Percentiles rank a stretch among this genome's conserved stretches.
These are phyloP conservation scores for Wickerhamomyces ciferrii DNA, from an alignment of 805 yeast genomes.

Conservation along the genomic window DNA sequence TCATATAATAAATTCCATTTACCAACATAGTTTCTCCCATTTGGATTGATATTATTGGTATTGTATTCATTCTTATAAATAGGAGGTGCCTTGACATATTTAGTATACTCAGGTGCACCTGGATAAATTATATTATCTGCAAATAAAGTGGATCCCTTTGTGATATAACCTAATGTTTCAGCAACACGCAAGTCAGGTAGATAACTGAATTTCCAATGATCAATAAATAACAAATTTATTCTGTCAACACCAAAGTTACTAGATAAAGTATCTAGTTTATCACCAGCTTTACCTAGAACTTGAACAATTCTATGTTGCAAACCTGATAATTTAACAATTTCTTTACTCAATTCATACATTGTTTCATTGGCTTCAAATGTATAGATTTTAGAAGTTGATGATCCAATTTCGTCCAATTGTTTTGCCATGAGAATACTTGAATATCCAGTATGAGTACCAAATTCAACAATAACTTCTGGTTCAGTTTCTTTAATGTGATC, in stretches of 20 bases:
- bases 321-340: conserved; percentile 16
- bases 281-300: conserved; percentile 12
- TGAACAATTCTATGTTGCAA: conserved; percentile 8
- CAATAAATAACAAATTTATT: conserved; percentile 33
- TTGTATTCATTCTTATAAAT: conserved; percentile 29
- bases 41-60: conserved; percentile 18
- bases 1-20: conserved; percentile 38
- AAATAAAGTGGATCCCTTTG: conserved; percentile 31
- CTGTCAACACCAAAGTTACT: conserved; percentile 10
- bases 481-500: conserved; percentile 2
- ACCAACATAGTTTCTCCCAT: conserved; percentile 27
- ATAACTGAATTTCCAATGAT: conserved; percentile 33
- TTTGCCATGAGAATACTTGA: conserved; percentile 12
- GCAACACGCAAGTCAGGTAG: conserved; percentile 36
- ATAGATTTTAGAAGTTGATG: conserved; percentile 7
- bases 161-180: conserved; percentile 33
- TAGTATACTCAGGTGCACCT: conserved; percentile 34
- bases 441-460: conserved; percentile 18
- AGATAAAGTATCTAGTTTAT: conserved; percentile 5
- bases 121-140: conserved; percentile 33
- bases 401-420: conserved; percentile 6
- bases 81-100: conserved; percentile 33
- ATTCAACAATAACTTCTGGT: conserved; percentile 16
- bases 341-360: conserved; percentile 4
- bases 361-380: conserved; percentile 16